A percentile compares a stretch with the other conserved stretches of the same genome.
Evolutionary conservation across 2,329 filamentous ascomycete species (phyloP).

Genomic region (Penicillium sp.): DNA sequence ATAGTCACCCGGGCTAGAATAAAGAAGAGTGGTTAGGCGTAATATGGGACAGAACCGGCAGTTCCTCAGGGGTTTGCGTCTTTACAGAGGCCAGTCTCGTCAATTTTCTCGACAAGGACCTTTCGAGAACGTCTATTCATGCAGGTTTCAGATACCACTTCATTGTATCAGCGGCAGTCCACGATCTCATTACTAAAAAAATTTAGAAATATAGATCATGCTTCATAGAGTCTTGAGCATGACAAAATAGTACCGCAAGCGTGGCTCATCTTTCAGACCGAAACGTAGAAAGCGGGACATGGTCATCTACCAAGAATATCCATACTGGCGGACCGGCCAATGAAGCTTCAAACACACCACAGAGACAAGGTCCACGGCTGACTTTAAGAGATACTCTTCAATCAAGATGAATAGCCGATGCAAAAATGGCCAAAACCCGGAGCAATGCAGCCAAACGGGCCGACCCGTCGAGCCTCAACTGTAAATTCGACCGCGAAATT

Average conservation of each 20-base stretch:
- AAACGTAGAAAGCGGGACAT: not conserved
- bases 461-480: conserved; percentile 36
- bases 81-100: too few species aligned
- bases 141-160: not conserved
- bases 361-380: not conserved
- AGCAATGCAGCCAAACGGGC: conserved; percentile 19
- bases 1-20: too few species aligned
- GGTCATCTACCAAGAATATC: not conserved
- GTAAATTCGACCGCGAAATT: conserved; percentile 29
- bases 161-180: not conserved
- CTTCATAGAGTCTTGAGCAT: not conserved
- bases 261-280: not conserved
- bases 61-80: too few species aligned
- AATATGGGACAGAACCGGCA: too few species aligned
- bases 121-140: not conserved
- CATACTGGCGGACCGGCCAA: not conserved
- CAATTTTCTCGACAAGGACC: not conserved
- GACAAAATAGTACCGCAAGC: not conserved
- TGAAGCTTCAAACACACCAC: not conserved
- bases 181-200: not conserved
- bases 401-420: not conserved
- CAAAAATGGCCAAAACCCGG: not conserved
- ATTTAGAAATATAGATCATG: too few species aligned
- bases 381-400: not conserved
- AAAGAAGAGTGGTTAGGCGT: too few species aligned